phyloP scores from a whole-genome alignment of 768 basidiomycete genomes.

The Hirschioporus abietinus region DNA sequence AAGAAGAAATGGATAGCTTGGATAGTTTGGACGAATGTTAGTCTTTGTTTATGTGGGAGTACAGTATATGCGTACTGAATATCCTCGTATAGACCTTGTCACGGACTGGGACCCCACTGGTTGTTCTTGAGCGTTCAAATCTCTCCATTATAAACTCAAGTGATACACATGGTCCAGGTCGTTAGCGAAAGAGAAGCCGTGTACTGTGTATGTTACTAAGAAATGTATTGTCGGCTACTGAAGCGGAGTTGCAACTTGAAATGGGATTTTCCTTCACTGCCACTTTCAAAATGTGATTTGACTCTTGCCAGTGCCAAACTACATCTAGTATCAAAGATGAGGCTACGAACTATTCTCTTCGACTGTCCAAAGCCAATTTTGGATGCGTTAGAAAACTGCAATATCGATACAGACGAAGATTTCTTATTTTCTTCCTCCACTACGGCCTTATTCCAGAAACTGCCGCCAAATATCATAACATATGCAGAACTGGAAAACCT shows the following conservation, averaged over 20 bases:
- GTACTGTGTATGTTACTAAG: no score
- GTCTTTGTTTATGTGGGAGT: slow-evolving; percentile 11
- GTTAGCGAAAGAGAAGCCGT: no score
- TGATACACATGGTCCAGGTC: no score
- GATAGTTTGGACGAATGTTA: slow-evolving; percentile 51
- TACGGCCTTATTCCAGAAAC: slow-evolving; percentile 43
- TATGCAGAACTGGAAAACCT: slow-evolving; percentile 40
- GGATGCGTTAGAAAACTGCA: slow-evolving; percentile 38
- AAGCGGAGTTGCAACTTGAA: no score
- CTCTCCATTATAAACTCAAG: no score
- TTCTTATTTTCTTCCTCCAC: slow-evolving; percentile 46
- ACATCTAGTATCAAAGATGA: background rate
- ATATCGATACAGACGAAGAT: slow-evolving; percentile 53
- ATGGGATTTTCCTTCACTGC: background rate
- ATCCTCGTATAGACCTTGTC: slow-evolving; percentile 26
- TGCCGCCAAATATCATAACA: slow-evolving; percentile 45
- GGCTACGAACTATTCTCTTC: slow-evolving; percentile 11
- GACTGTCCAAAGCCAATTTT: slow-evolving; percentile 40
- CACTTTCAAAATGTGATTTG: no score
- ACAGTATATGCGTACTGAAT: slow-evolving; percentile 5
- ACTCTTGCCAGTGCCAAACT: no score
- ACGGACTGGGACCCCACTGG: slow-evolving; percentile 40
- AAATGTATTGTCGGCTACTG: no score
- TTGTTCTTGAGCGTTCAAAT: slow-evolving; percentile 15
- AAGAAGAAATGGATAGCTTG: slow-evolving; percentile 43